phyloP scores from a whole-genome alignment of 106 monocot species.

The Acorus calamus region DNA sequence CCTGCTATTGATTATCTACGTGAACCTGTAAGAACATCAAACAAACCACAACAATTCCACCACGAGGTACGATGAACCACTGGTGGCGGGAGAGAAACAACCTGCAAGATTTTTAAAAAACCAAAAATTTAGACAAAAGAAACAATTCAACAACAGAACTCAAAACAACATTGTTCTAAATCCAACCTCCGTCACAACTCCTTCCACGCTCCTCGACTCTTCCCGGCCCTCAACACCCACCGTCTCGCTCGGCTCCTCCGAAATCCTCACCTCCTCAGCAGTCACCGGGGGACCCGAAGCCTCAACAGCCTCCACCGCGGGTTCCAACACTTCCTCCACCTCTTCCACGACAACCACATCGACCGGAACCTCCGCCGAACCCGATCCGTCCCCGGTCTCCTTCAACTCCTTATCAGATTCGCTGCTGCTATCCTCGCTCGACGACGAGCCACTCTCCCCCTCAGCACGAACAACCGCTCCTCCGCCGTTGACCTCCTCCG shows the following conservation, averaged over 20 bases:
- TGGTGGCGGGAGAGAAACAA: background rate
- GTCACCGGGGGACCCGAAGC: background rate
- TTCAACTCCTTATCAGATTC: background rate
- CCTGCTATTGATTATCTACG: too few relatives aligned
- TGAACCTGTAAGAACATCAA: constrained; percentile 10
- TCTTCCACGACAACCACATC: background rate
- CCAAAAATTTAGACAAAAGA: background rate
- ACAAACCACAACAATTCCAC: constrained; percentile 24
- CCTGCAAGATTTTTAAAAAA: background rate
- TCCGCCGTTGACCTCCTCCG: too few relatives aligned
- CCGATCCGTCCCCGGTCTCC: background rate
- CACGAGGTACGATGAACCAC: constrained; percentile 1
- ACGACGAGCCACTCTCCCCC: too few relatives aligned
- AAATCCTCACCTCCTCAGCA: too few relatives aligned
- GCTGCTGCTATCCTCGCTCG: too few relatives aligned
- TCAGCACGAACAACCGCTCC: too few relatives aligned
- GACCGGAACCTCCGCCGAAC: background rate
- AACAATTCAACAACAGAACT: background rate
- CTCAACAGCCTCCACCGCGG: background rate
- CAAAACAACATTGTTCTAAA: background rate
- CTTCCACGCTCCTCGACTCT: background rate
- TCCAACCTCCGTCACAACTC: background rate
- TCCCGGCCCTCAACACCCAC: background rate
- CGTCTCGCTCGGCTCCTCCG: too few relatives aligned
- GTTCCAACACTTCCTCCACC: background rate